These are phyloP conservation scores for Berberis vulgaris DNA, from an alignment of 164 flowering plant species.

Conservation along the genomic window DNA sequence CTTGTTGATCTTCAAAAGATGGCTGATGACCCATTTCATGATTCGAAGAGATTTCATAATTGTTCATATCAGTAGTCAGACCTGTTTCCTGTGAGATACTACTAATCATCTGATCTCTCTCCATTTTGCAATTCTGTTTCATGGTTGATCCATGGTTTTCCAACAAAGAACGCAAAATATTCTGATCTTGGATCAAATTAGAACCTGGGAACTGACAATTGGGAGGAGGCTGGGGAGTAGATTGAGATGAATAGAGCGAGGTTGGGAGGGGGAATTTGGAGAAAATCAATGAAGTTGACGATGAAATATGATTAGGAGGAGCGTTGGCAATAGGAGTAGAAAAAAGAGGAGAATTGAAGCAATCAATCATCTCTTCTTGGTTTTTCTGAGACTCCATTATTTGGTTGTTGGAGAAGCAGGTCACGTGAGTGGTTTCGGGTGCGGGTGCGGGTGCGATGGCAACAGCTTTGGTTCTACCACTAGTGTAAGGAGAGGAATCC, in stretches of 20 bases:
- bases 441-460: background rate
- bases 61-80: constrained; percentile 42
- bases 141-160: constrained; percentile 29
- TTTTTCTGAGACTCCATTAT: constrained; percentile 29
- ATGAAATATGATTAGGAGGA: constrained; percentile 10
- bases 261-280: constrained; percentile 20
- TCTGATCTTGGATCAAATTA: constrained; percentile 34
- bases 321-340: constrained; percentile 5
- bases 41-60: constrained; percentile 50
- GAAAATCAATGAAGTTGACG: constrained; percentile 14
- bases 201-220: constrained; percentile 31
- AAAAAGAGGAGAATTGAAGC: constrained; percentile 27
- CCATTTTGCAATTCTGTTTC: constrained; percentile 37
- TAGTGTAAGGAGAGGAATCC: constrained; percentile 40
- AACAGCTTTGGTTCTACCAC: constrained; percentile 11
- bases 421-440: constrained; percentile 20
- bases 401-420: constrained; percentile 30
- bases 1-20: constrained; percentile 24
- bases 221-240: constrained; percentile 8
- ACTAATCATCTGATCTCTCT: constrained; percentile 30
- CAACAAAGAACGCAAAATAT: constrained; percentile 36
- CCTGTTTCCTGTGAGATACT: constrained; percentile 59
- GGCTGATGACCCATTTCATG: constrained; percentile 35
- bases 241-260: constrained; percentile 26
- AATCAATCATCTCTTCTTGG: constrained; percentile 22